Conservation (phyloP, 2,329 filamentous ascomycete species). For the Plectosphaerella sp. region DNA sequence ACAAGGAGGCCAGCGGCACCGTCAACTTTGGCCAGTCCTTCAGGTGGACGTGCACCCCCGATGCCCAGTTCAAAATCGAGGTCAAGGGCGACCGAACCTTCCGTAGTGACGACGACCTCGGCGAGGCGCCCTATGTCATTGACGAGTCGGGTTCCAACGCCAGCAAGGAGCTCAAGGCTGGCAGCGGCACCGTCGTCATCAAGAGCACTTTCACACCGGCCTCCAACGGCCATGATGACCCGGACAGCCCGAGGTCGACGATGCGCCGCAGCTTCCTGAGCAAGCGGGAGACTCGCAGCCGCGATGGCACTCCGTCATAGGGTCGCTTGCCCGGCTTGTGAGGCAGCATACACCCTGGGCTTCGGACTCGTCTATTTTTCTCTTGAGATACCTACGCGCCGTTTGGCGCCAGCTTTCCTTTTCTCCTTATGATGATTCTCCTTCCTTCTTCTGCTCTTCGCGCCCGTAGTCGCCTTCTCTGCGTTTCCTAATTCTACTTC, state of each 20-base stretch:
- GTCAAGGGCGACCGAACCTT: constrained; percentile 85
- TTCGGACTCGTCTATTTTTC: neutral
- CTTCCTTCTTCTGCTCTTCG: neutral
- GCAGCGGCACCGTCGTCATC: constrained; percentile 66
- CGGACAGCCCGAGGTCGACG: constrained; percentile 41
- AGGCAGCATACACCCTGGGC: neutral
- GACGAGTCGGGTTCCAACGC: constrained; percentile 66
- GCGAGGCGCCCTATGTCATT: constrained; percentile 87
- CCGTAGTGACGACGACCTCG: constrained; percentile 76
- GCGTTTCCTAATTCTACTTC: neutral
- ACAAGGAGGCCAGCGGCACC: constrained; percentile 65
- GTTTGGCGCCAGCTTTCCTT: neutral
- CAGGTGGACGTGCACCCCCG: constrained; percentile 72
- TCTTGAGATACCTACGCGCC: no score
- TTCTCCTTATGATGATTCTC: constrained; percentile 4
- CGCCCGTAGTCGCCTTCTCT: neutral
- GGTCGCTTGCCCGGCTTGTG: neutral
- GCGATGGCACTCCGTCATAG: constrained; percentile 27
- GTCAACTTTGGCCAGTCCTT: constrained; percentile 75
- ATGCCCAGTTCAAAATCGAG: constrained; percentile 79
- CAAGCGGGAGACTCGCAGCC: constrained; percentile 48
- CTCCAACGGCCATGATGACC: constrained; percentile 37
- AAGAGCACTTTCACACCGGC: constrained; percentile 64
- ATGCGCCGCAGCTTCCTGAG: constrained; percentile 51
- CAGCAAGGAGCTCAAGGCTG: constrained; percentile 72